These are phyloP conservation scores for Podila clonocystis DNA, from an alignment of 192 early-diverging fungal species.

Conservation along the genomic window DNA sequence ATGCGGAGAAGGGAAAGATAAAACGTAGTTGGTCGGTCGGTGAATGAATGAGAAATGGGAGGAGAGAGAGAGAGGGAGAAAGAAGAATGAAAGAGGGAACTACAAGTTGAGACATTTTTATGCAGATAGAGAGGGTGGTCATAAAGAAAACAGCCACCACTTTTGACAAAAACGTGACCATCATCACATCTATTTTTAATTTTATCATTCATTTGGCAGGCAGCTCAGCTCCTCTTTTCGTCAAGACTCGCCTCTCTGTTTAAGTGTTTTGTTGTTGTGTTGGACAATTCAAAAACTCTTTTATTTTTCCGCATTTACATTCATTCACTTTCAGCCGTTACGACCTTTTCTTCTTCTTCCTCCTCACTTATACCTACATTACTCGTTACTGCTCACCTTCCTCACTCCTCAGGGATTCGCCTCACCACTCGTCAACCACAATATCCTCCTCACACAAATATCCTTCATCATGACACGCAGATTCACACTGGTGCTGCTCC, in stretches of 20 bases:
- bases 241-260: no score
- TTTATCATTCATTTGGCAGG: no score
- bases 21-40: background rate
- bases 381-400: no score
- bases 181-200: no score
- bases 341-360: background rate
- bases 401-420: background rate
- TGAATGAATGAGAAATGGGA: no score
- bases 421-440: background rate
- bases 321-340: background rate
- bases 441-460: background rate
- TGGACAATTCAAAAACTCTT: no score
- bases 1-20: background rate
- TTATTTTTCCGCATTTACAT: no score
- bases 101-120: background rate
- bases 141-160: background rate
- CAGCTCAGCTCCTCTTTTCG: no score
- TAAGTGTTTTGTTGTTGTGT: no score
- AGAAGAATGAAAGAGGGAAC: background rate
- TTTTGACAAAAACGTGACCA: no score
- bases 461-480: background rate
- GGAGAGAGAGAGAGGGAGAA: background rate
- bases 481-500: background rate
- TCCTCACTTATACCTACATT: no score
- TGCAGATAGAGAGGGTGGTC: background rate